Evolutionary conservation across 1,284 basidiomycete genomes (phyloP), one percentile per base, ranked within the genome.

Genomic region (Caloboletus firmus): DNA sequence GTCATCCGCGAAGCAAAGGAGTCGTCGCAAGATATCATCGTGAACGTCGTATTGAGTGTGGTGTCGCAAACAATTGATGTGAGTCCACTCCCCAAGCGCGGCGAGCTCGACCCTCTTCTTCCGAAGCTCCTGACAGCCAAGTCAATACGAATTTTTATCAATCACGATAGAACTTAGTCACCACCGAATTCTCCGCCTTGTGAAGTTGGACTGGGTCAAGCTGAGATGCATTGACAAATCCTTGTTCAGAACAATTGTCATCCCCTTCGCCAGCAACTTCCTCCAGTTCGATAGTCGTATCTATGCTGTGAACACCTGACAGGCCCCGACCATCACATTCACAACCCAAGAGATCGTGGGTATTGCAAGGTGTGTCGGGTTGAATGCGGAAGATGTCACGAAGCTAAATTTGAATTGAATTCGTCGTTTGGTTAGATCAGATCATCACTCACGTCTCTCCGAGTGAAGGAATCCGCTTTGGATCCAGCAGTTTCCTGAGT

Each of bases 341-440:
- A 66, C 93, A 95, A 49, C 83, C 84, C 15, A 95, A 75, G 17
- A 95, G 78, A 63, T 95, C 93, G 62, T 97, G 97, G 2, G 96
- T 98, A 55, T 95, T 89, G 73, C 94, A 98, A 3, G 80, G 73
- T 0, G 95, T 96, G 49, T 87, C 76, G 0, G 81, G 75, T 70
- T 96, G 86, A 36, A 98, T 76, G 9, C 86, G 88, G 73, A 99
- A 99, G 60, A 99, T 92, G 66, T 95, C 93, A 45, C 86, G 84
- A 26, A 97, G 80, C 88, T 93, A 58, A 28, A 55, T 18, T 20
- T 35, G 24, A 51, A 40, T 35, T 57, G 37, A 58, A 55, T 37
- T 48, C 22, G 37, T 34, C 12, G 18, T 37, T n/a, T 39, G 35
- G 24, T 45, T 57, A 44, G 18, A 24, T 31, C 22, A 45, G 51